Evolutionary conservation across 2,329 filamentous ascomycete species (phyloP), one percentile per base, ranked within the genome.

Genomic region (Pestalotiopsis sp.): DNA sequence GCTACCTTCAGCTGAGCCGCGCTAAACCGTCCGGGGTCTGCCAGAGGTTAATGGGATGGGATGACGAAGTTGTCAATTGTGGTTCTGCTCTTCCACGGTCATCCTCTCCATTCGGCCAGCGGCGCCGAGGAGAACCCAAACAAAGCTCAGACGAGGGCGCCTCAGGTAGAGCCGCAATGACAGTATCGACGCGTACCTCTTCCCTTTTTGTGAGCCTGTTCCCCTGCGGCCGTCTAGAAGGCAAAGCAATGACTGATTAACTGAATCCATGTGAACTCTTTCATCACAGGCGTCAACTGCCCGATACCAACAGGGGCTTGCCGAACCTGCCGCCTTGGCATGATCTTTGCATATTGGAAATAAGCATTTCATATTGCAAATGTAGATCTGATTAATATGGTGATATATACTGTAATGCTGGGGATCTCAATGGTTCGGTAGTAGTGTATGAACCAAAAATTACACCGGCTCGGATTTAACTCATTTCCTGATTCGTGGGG

Each of bases 261-360:
- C 24, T 24, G 24, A 24, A 22, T 17, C 20, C 56, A 30, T 22
- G 56, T 35, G 30, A 35, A 35, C 7, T 30, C 6, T 35, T 35
- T 9, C 30, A 9, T 35, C 30, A 57, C n/a, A 57, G n/a, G 24
- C 24, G n/a, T 57, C 10, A 58, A 24, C 17, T n/a, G n/a, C 56
- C 56, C 17, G 17, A 58, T 26, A 22, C 56, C n/a, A n/a, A 17
- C 56, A 58, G 24, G 56, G 30, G 30, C 44, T 22, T 58, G 24
- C 56, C 56, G 56, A 58, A 58, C 11, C 56, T 58, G 56, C 56
- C 56, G 56, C 26, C 56, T 58, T 58, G 56, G 56, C 56, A 58
- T 52, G 44, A 52, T 52, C 6, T 52, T 1, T 52, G 44, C 44
- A 52, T n/a, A 52, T 52, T 52, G 44, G 6, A 52, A 52, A 52